These are phyloP conservation scores for Diplodia corticola DNA, from an alignment of 2,329 filamentous ascomycete species.

Conservation along the genomic window DNA sequence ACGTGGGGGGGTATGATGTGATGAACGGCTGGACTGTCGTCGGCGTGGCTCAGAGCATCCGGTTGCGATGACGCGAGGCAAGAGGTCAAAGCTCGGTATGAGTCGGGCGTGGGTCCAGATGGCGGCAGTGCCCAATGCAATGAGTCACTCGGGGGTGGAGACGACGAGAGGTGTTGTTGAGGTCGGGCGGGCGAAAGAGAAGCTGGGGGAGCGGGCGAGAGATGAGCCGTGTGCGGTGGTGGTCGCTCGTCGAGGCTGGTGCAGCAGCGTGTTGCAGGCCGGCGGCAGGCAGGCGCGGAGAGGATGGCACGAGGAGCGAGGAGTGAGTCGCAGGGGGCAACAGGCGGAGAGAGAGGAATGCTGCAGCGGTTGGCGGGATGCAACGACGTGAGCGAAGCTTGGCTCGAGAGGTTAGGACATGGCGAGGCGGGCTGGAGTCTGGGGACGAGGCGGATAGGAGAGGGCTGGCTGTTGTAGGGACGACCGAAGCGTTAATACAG, in stretches of 20 bases:
- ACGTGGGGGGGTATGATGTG: slow-evolving; percentile 27
- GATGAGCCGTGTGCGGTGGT: slow-evolving; percentile 28
- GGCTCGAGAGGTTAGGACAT: slow-evolving; percentile 22
- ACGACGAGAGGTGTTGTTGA: slow-evolving; percentile 30
- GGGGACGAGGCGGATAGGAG: slow-evolving; percentile 15
- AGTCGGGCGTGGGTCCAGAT: slow-evolving; percentile 24
- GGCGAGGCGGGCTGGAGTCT: slow-evolving; percentile 15
- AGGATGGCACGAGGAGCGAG: slow-evolving; percentile 29
- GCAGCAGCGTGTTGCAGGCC: slow-evolving; percentile 24
- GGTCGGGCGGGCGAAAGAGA: slow-evolving; percentile 28
- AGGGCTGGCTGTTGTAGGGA: slow-evolving; percentile 17
- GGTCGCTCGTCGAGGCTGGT: slow-evolving; percentile 24
- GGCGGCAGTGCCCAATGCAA: slow-evolving; percentile 25
- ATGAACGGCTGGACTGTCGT: slow-evolving; percentile 35
- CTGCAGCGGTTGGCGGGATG: slow-evolving; percentile 14
- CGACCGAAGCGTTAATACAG: slow-evolving; percentile 19
- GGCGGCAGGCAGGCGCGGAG: slow-evolving; percentile 33
- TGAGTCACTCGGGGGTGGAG: slow-evolving; percentile 31
- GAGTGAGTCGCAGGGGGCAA: slow-evolving; percentile 28
- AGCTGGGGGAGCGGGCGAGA: slow-evolving; percentile 27
- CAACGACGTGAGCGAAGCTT: slow-evolving; percentile 17
- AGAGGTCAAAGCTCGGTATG: slow-evolving; percentile 29
- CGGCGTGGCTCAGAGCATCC: slow-evolving; percentile 36
- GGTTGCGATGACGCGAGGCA: slow-evolving; percentile 21
- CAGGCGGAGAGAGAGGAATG: slow-evolving; percentile 28